These are phyloP conservation scores for Spizellomyces punctatus DNA, from an alignment of 192 early-diverging fungal genomes.

Conservation along the genomic window DNA sequence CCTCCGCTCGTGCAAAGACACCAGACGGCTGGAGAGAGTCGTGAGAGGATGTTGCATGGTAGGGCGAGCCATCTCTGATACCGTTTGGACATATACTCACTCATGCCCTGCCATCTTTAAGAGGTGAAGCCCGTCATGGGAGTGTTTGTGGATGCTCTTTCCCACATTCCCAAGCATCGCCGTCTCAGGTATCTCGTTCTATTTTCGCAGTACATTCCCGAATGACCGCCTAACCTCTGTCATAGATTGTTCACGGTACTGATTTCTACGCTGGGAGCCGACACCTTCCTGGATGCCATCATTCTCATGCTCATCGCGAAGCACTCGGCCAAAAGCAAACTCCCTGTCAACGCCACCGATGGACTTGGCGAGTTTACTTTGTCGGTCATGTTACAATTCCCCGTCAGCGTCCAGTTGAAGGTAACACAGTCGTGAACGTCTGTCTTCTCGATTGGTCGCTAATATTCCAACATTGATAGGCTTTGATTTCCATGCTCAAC, in stretches of 20 bases:
- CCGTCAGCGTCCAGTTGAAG: slow-evolving; percentile 65
- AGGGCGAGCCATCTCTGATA: no score
- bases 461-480: no score
- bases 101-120: slow-evolving; percentile 1
- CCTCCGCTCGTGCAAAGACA: slow-evolving; percentile 70
- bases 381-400: slow-evolving; percentile 70
- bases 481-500: slow-evolving; percentile 60
- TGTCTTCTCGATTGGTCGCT: no score
- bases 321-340: slow-evolving; percentile 59
- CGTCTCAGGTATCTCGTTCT: slow-evolving; percentile 49
- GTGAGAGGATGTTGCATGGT: not conserved
- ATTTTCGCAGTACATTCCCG: not conserved
- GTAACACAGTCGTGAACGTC: not conserved
- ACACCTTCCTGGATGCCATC: slow-evolving; percentile 73
- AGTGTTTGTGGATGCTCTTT: slow-evolving; percentile 89
- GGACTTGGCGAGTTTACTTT: slow-evolving; percentile 76
- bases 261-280: slow-evolving; percentile 76
- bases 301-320: slow-evolving; percentile 72
- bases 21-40: slow-evolving; percentile 13
- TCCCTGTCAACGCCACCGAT: slow-evolving; percentile 57
- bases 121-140: slow-evolving; percentile 77
- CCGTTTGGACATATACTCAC: no score
- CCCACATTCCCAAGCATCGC: slow-evolving; percentile 91
- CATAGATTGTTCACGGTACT: slow-evolving; percentile 77
- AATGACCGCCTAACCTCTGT: no score